Evolutionary conservation across 352 stramenopile species (phyloP).

Genomic region (Phytophthora tentaculata): DNA sequence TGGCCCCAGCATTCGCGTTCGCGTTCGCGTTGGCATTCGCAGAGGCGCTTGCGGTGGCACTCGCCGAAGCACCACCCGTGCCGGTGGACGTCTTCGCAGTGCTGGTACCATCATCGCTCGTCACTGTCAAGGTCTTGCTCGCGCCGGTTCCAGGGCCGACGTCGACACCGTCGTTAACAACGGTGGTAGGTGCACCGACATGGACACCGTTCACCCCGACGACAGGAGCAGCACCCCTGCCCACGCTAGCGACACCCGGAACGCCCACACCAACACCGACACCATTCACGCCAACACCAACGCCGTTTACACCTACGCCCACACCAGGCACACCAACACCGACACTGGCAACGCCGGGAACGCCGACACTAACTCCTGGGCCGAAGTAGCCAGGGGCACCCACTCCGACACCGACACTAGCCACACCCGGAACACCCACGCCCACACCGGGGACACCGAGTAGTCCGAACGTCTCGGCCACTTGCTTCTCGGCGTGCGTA

Average conservation of each 20-base stretch:
- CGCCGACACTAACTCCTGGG: neutral
- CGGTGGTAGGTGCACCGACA: constrained; percentile 6
- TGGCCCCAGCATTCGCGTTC: neutral
- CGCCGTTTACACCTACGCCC: neutral
- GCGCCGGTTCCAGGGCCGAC: constrained; percentile 2
- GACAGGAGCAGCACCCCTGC: neutral
- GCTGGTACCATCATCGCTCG: constrained; percentile 1
- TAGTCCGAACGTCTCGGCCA: constrained; percentile 4
- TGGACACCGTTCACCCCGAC: neutral
- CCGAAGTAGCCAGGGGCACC: neutral
- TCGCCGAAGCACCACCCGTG: constrained; percentile 5
- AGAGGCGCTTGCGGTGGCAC: constrained; percentile 6
- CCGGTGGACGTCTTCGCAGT: constrained; percentile 14
- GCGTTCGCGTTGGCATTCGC: constrained; percentile 6
- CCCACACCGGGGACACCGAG: neutral
- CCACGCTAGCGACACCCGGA: neutral
- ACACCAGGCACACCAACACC: neutral
- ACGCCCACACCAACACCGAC: constrained; percentile 5
- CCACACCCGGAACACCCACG: neutral
- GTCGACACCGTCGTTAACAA: constrained; percentile 11
- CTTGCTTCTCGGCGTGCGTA: neutral
- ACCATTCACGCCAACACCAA: neutral
- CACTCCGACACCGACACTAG: constrained; percentile 7
- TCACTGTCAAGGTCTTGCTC: constrained; percentile 13
- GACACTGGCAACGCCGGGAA: neutral